phyloP scores from a whole-genome alignment of 345 rosid genomes.

The Gossypioides kirkii region DNA sequence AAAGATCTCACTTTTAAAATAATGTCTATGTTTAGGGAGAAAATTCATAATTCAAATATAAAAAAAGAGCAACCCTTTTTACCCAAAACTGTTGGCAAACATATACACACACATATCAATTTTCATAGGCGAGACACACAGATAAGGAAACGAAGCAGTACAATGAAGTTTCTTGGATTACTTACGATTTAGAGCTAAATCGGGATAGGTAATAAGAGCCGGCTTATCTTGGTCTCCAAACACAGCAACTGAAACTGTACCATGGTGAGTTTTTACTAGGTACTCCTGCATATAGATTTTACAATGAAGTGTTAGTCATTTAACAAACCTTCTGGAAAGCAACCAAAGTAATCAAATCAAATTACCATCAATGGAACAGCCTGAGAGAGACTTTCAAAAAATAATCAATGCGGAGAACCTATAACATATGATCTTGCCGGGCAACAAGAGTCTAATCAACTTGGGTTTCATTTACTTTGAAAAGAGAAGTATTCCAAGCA shows the following conservation, averaged over 20 bases:
- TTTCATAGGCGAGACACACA: neutral
- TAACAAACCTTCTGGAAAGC: conserved; percentile 18
- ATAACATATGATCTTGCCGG: neutral
- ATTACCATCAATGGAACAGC: neutral
- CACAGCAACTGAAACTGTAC: conserved; percentile 71
- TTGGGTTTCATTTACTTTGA: neutral
- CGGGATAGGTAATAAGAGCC: conserved; percentile 90
- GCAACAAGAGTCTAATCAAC: neutral
- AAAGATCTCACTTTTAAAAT: conserved; percentile 1
- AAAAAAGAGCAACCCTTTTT: neutral
- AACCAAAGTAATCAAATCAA: conserved; percentile 14
- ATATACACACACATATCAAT: neutral
- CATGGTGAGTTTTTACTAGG: conserved; percentile 55
- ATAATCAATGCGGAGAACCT: neutral
- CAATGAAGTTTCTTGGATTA: neutral
- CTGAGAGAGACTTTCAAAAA: neutral
- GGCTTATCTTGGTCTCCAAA: conserved; percentile 94
- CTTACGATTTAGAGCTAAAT: conserved; percentile 85
- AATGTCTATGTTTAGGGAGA: neutral
- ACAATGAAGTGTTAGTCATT: conserved; percentile 19
- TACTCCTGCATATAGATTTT: conserved; percentile 51
- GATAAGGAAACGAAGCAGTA: neutral
- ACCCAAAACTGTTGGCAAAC: neutral
- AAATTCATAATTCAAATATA: neutral
- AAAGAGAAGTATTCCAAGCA: conserved; percentile 9